Base-by-base conservation (phyloP, 352 stramenopile genomes). In the Nothophytophthora sp. region DNA sequence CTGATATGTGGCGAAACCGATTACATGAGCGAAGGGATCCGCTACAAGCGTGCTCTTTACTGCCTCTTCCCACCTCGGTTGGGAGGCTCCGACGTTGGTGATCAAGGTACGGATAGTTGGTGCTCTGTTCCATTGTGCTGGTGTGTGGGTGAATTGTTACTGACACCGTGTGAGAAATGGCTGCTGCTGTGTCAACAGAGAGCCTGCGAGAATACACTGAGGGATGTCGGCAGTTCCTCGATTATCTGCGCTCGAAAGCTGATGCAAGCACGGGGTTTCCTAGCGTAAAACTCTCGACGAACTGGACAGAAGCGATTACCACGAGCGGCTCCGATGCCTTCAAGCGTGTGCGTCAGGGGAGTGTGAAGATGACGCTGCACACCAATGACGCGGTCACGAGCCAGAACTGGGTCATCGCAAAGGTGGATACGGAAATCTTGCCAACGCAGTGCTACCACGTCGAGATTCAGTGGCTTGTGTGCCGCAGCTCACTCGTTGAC, bases 1-100 rank as follows among this genome's bases (percentile, higher is more conserved):
- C 58, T 95, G 23, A 88, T 95, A 18, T 95, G 82, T 36, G 81
- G 86, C 38, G 91, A 95, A 63, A 87, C 86, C 19, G 86, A 93
- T 51, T 76, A 90, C 27, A 95, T 95, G 83, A 86, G 69, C 50
- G 86, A 95, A 58, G 77, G 63, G 20, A 90, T 88, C 29, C 82
- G 84, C 19, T 92, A 90, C 50, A 91, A 91, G 40, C 77, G 86
- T 13, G 87, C 81, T 33, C 46, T 89, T 19, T 90, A 81, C 47
- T 90, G 78, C 41, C 63, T 94, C 29, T 56, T 92, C 11, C 83
- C 83, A 7, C 79, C 82, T 16, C 50, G 61, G 20, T 50, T 82
- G 0, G 54, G 64, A 25, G 63, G 63, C 2, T 62, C 65, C 1
- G 39, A 68, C 59, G 24, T 62, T 22, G 49, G 44, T 3, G 58